Evolutionary conservation across 768 basidiomycete genomes (phyloP), one percentile per base, ranked within the genome.

Genomic region (Ramaria rubella): DNA sequence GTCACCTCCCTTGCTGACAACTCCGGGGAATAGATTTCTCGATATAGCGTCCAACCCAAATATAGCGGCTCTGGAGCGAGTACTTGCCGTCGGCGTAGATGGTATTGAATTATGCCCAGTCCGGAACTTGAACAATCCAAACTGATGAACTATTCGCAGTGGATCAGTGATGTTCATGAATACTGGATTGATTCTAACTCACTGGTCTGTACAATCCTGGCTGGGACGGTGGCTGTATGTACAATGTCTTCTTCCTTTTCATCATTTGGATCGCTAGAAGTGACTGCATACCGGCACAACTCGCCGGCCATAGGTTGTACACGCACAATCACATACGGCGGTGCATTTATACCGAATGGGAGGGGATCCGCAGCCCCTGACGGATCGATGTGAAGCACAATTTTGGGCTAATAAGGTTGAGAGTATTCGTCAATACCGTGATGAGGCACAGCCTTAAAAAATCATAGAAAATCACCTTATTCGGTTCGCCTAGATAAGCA

Each of bases 41-140:
- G 91, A 93, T 62, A 97, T 86, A 19, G 83, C 87, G 64, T 97
- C 94, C 52, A 97, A 76, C 31, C 89, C 85, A 66, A 95, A 92
- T 50, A 92, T 90, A n/a, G 87, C 83, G 2, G 85, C 88, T 60
- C 81, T 75, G 17, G 81, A 76, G 36, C 87, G 84, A n/a, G 84
- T 80, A 45, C 77, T 81, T 1, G 83, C 80, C 0, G 89, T 90
- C 3, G 94, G 94, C 0, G 94, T 97, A 2, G 85, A 81, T 5
- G 94, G 94, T n/a, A 79, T 71, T 23, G 94, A 85, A 42, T 74
- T 85, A 52, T 79, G 81, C 30, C 84, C 85, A 0, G 91, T 91
- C 27, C 80, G 80, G 70, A 94, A 94, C 65, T 89, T 86, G 73
- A 94, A 95, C 52, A 96, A 72, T 15, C 92, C 91, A 59, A 83